Conservation (phyloP, 768 basidiomycete genomes). For the Multifurca ochricompacta region DNA sequence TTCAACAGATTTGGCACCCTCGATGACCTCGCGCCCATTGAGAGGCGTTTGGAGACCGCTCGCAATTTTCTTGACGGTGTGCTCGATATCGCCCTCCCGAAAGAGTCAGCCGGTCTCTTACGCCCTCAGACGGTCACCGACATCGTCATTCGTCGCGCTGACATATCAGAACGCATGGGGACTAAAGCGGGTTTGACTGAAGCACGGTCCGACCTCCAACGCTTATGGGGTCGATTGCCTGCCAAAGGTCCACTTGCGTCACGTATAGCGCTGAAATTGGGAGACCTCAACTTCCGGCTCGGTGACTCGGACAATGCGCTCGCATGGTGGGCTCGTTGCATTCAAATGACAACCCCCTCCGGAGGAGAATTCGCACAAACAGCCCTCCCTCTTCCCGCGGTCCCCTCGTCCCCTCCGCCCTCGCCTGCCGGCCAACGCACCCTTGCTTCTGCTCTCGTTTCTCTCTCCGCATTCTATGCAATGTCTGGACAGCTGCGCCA, state of each 20-base stretch:
- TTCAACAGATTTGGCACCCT: conserved; percentile 2
- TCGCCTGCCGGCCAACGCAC: conserved; percentile 60
- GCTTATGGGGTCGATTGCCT: conserved; percentile 43
- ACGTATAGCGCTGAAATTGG: conserved; percentile 56
- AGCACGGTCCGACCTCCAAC: conserved; percentile 50
- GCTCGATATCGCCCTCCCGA: conserved; percentile 38
- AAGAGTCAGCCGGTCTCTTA: conserved; percentile 33
- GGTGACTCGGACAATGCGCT: conserved; percentile 47
- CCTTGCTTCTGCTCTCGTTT: conserved; percentile 52
- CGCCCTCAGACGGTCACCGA: conserved; percentile 44
- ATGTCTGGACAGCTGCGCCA: conserved; percentile 45
- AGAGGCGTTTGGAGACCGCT: conserved; percentile 47
- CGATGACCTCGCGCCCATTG: conserved; percentile 26
- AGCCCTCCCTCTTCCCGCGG: conserved; percentile 18
- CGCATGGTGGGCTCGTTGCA: conserved; percentile 59
- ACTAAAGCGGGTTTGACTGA: conserved; percentile 40
- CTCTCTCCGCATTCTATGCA: conserved; percentile 65
- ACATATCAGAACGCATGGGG: conserved; percentile 55
- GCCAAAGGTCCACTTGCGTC: conserved; percentile 39
- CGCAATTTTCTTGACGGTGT: conserved; percentile 47
- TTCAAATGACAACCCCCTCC: conserved; percentile 34
- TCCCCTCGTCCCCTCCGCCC: conserved; percentile 38
- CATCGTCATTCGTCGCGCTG: conserved; percentile 49
- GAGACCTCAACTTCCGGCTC: conserved; percentile 53
- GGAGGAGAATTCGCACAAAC: conserved; percentile 26